Evolutionary conservation across 495 filamentous ascomycete species (phyloP).

Genomic region (Lindgomyces ingoldianus): DNA sequence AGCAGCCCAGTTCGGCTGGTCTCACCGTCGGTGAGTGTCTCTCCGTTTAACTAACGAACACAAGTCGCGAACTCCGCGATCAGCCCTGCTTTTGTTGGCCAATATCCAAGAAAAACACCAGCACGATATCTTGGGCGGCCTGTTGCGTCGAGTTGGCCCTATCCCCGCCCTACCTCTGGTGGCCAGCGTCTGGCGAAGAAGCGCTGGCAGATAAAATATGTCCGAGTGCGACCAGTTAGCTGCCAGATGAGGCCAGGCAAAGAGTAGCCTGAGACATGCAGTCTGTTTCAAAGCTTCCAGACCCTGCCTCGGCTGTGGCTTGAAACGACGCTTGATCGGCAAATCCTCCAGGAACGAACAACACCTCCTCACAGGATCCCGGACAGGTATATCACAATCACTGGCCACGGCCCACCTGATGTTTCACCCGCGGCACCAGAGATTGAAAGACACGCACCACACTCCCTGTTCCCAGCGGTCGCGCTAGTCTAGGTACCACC

Average conservation of each 20-base stretch:
- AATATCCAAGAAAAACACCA: not conserved
- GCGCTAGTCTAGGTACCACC: conserved; percentile 8
- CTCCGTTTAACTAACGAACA: not conserved
- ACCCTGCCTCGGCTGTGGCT: conserved; percentile 20
- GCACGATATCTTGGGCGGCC: conserved; percentile 7
- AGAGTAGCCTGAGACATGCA: conserved; percentile 13
- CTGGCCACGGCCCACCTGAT: conserved; percentile 28
- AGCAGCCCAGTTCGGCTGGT: not conserved
- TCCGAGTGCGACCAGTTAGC: conserved; percentile 8
- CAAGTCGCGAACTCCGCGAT: not conserved
- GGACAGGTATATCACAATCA: not conserved
- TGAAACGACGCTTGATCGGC: conserved; percentile 17
- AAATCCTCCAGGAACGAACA: conserved; percentile 6
- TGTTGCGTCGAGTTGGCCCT: conserved; percentile 14
- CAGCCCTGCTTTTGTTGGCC: conserved; percentile 17
- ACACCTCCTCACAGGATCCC: conserved; percentile 19
- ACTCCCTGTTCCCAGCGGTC: conserved; percentile 20
- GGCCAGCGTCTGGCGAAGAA: conserved; percentile 8
- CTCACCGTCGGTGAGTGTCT: not conserved
- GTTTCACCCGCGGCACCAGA: conserved; percentile 34
- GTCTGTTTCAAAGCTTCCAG: conserved; percentile 23
- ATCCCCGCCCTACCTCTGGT: conserved; percentile 1
- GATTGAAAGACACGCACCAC: conserved; percentile 23
- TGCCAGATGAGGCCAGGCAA: not conserved
- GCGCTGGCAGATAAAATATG: conserved; percentile 2